phyloP scores from a whole-genome alignment of 305 asterid genomes.

The Solanum chacoense region DNA sequence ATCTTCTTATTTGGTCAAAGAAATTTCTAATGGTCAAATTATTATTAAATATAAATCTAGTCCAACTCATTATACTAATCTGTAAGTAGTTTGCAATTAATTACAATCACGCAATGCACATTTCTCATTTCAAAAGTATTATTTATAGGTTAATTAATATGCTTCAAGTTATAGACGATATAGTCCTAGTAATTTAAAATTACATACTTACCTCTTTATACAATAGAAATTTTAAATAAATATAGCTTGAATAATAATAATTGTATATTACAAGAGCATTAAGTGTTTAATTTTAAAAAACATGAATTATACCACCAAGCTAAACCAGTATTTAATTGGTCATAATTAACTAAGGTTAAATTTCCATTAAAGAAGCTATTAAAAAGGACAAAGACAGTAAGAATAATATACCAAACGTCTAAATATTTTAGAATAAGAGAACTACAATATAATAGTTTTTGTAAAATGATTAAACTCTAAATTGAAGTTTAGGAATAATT shows the following conservation, averaged over 20 bases:
- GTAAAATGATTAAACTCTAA: background rate
- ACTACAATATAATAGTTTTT: background rate
- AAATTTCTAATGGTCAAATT: background rate
- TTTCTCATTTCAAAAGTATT: background rate
- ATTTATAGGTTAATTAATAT: background rate
- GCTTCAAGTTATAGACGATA: background rate
- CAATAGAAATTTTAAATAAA: background rate
- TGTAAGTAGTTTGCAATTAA: background rate
- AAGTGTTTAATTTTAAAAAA: background rate
- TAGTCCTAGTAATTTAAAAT: background rate
- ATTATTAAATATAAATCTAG: background rate
- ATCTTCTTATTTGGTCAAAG: background rate
- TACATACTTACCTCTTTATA: background rate
- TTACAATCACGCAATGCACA: background rate
- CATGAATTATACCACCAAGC: background rate
- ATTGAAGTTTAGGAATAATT: background rate
- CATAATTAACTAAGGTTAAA: background rate
- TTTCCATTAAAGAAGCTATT: background rate
- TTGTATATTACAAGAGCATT: background rate
- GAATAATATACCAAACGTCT: background rate
- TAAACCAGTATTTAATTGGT: background rate
- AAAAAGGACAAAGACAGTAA: background rate
- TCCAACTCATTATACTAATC: background rate
- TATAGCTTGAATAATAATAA: background rate
- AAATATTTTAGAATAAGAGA: background rate